Evolutionary conservation across 768 basidiomycete species (phyloP), one percentile per base, ranked within the genome.

Genomic region (Fibroporia radiculosa): DNA sequence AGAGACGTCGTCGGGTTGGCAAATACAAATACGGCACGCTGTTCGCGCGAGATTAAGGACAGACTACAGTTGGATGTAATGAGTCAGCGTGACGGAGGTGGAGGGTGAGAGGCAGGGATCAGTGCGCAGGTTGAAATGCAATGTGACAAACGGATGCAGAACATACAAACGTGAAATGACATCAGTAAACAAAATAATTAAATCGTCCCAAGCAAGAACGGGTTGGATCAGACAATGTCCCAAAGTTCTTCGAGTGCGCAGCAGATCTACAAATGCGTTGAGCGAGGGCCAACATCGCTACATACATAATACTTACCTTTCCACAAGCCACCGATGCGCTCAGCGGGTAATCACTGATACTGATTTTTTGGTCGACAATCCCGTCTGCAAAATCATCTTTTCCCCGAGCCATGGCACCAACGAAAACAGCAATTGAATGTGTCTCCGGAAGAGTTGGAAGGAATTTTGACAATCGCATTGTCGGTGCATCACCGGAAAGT

Each of bases 401-500:
- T 10, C 95, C 95, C 47, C 95, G 74, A 5, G 95, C 95, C 95
- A 99, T 99, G 18, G 95, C 96, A 39, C 95, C 95, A 45, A 99
- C 93, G 55, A 97, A 96, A 44, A 99, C 87, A 14, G 91, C 93
- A 43, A 99, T 69, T 28, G 84, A 84, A 56, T 97, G 91, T 4
- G 89, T 87, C 44, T 83, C 74, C 0, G 93, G 93, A 5, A 98
- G 66, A 0, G 82, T 88, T 0, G 83, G 83, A 35, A 99, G 70
- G 68, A 90, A 97, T 46, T 76, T 70, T 1, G 90, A 91, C 36
- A 98, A 68, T 34, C 86, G 75, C 49, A 85, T 71, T 1, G 82
- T 85, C 7, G 78, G 84, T 2, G 93, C 84, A 56, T 99, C 93
- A 34, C 91, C 91, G 4, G 93, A 96, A 11, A 97, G 76, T 2